phyloP scores from a whole-genome alignment of 2,329 filamentous ascomycete species.

The Calonectria pseudoturangicola region DNA sequence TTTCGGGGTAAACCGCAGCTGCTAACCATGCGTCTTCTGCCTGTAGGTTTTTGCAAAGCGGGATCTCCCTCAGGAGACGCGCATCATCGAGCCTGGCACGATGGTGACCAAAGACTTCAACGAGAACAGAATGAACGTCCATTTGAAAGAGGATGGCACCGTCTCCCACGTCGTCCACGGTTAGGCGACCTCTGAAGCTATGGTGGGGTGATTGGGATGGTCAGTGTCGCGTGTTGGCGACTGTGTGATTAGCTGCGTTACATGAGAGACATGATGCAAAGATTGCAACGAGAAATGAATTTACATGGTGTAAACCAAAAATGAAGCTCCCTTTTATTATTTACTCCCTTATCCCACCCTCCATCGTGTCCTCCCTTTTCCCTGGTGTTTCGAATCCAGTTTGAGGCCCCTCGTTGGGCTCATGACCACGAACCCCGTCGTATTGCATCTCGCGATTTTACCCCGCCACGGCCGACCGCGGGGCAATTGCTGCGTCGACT shows the following conservation, averaged over 20 bases:
- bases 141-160: conserved; percentile 76
- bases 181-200: conserved; percentile 54
- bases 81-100: conserved; percentile 73
- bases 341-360: background rate
- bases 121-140: conserved; percentile 74
- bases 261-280: conserved; percentile 19
- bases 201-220: conserved; percentile 17
- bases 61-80: conserved; percentile 74
- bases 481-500: conserved; percentile 51
- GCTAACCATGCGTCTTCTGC: background rate
- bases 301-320: background rate
- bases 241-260: conserved; percentile 43
- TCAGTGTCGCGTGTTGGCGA: conserved; percentile 7
- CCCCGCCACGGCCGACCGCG: conserved; percentile 54
- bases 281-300: conserved; percentile 20
- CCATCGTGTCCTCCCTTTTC: background rate
- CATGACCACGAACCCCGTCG: conserved; percentile 22
- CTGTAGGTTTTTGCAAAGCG: conserved; percentile 75
- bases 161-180: conserved; percentile 76
- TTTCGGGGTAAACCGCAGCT: background rate
- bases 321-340: background rate
- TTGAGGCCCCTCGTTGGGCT: conserved; percentile 16
- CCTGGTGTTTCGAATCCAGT: background rate
- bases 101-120: conserved; percentile 76
- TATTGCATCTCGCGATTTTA: conserved; percentile 57